A percentile compares a stretch with the other conserved stretches of the same genome.
Evolutionary conservation across 306 rosid species (phyloP).

Genomic region (Corylus avellana): DNA sequence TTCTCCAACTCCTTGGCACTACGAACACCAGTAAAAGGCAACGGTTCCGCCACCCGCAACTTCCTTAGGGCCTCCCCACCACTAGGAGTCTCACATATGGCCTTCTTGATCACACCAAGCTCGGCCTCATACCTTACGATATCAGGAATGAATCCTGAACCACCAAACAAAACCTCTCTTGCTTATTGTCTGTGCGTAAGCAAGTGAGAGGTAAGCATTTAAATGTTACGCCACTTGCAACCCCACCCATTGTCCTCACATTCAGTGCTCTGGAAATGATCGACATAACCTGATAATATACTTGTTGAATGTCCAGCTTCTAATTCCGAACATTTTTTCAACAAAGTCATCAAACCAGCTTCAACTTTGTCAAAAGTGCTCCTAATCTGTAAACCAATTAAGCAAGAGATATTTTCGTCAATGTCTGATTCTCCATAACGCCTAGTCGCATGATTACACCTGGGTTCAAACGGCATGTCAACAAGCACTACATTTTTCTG

Average conservation of each 20-base stretch:
- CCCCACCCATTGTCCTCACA: slow-evolving; percentile 84
- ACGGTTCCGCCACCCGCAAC: too few species aligned
- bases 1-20: background rate
- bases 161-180: slow-evolving; percentile 62
- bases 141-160: slow-evolving; percentile 75
- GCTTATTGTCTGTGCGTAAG: slow-evolving; percentile 57
- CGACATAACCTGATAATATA: slow-evolving; percentile 63
- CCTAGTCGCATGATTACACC: slow-evolving; percentile 27
- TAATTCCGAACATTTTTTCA: slow-evolving; percentile 67
- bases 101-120: too few species aligned
- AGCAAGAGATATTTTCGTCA: slow-evolving; percentile 46
- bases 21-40: too few species aligned
- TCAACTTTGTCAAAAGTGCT: slow-evolving; percentile 53
- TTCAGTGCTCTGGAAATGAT: slow-evolving; percentile 68
- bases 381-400: slow-evolving; percentile 59
- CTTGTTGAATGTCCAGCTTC: slow-evolving; percentile 52
- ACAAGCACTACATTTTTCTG: slow-evolving; percentile 37
- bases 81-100: too few species aligned
- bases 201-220: slow-evolving; percentile 78
- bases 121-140: slow-evolving; percentile 13
- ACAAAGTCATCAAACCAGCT: slow-evolving; percentile 61
- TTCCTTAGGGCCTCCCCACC: too few species aligned
- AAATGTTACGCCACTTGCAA: slow-evolving; percentile 90
- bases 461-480: slow-evolving; percentile 21
- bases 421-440: slow-evolving; percentile 28